Evolutionary conservation across 1,284 basidiomycete genomes (phyloP), one percentile per base, ranked within the genome.

Genomic region (Cutaneotrichosporon dermatis): DNA sequence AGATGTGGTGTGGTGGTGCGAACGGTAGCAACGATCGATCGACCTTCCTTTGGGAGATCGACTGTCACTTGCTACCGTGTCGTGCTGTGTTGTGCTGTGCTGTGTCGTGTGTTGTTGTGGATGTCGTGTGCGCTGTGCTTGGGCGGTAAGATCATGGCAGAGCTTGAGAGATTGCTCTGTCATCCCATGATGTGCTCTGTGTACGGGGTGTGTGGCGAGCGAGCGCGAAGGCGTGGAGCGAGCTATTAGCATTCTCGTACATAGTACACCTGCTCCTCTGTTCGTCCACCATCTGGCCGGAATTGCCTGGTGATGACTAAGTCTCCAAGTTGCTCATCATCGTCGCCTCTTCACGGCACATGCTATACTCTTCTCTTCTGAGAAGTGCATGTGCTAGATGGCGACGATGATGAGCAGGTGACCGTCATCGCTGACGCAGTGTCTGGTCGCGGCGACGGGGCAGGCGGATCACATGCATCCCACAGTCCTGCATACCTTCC

Each of bases 161-260:
- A 25, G 25, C 25, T 25, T 25, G 25, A 25, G 25, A 25, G 25
- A 25, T 25, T 25, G 25, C 25, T 40, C 39, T n/a, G 9, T 12
- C 9, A 33, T 51, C 44, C 35, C 39, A 41, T 60, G 39, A 12
- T 40, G 39, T 40, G 39, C 39, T 40, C 60, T 66, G 60, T 70
- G 70, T 70, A 67, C 68, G 70, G 65, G 39, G 68, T 64, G 70
- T 65, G 66, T 51, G 59, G 62, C 63, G 64, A 66, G 65, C 63
- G 65, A 69, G 62, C 60, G 65, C 65, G 64, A 61, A 56, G 54
- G 58, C 61, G 61, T 67, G 60, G 64, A 67, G 61, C 58, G 62
- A 66, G 64, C 66, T 61, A 51, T 60, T 63, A 63, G 58, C 64
- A 60, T 66, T 63, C 37, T 65, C 63, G 62, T 68, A 68, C 66